Percentiles rank a stretch among this genome's conserved stretches.
Evolutionary conservation across 495 filamentous ascomycete genomes (phyloP).

Genomic region (Friedmanniomyces simplex): DNA sequence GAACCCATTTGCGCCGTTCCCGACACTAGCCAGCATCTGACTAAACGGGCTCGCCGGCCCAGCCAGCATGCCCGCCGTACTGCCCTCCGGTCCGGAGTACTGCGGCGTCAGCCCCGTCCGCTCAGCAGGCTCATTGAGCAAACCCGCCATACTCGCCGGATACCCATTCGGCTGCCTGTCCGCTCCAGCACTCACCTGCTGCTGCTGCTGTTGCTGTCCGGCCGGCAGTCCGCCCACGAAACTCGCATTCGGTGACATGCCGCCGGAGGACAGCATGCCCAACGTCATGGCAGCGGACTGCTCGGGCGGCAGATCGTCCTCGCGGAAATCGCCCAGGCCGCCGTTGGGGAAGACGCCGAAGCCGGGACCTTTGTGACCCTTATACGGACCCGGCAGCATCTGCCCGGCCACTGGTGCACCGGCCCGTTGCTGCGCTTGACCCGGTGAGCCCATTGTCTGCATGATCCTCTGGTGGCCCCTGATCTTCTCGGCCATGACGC

Average conservation of each 20-base stretch:
- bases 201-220: constrained; percentile 14
- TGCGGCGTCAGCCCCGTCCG: constrained; percentile 19
- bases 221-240: constrained; percentile 24
- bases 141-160: constrained; percentile 37
- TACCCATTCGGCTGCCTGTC: not conserved
- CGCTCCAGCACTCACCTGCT: constrained; percentile 12
- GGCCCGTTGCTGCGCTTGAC: constrained; percentile 3
- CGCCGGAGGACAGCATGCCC: constrained; percentile 63
- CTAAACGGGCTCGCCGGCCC: constrained; percentile 22
- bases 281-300: constrained; percentile 74
- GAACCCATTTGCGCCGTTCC: constrained; percentile 15
- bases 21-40: constrained; percentile 14
- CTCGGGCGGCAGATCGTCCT: constrained; percentile 34
- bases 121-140: constrained; percentile 33
- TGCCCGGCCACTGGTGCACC: not conserved
- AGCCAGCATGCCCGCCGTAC: not conserved
- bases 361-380: not conserved
- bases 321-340: constrained; percentile 31
- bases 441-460: not conserved
- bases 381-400: not conserved
- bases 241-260: constrained; percentile 50
- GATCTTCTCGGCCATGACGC: constrained; percentile 69
- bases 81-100: constrained; percentile 15
- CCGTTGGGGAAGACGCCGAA: constrained; percentile 24
- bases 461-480: constrained; percentile 33